A percentile compares a stretch with the other conserved stretches of the same genome.
These are phyloP conservation scores for Spergularia azorica DNA, from an alignment of 179 eudicot species.

Conservation along the genomic window DNA sequence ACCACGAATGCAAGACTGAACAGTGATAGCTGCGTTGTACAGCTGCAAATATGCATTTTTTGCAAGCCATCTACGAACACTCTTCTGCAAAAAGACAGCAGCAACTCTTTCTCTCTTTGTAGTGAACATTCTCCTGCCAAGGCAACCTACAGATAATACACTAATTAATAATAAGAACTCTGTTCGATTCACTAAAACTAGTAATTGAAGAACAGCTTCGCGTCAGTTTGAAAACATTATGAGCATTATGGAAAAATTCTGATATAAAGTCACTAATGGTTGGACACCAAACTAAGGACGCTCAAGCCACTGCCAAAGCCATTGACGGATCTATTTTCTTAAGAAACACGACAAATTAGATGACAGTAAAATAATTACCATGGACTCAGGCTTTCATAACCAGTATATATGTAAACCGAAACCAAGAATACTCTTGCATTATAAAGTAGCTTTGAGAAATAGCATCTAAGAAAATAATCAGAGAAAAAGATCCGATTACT, in stretches of 20 bases:
- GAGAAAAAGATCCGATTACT: not conserved
- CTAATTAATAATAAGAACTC: not conserved
- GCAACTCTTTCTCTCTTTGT: constrained; percentile 58
- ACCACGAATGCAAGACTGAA: constrained; percentile 79
- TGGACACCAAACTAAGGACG: not conserved
- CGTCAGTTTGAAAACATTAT: not conserved
- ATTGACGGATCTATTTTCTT: constrained; percentile 1
- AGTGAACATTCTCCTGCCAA: constrained; percentile 54
- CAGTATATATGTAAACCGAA: not conserved
- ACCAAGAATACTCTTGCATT: not conserved
- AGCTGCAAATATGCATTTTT: constrained; percentile 53
- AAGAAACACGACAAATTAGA: not conserved
- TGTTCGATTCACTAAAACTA: not conserved
- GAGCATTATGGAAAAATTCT: not conserved
- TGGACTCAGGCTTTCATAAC: not conserved
- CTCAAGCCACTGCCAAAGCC: not conserved
- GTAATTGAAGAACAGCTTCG: not conserved
- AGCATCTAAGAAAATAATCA: not conserved
- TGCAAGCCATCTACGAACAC: constrained; percentile 65
- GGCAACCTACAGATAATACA: constrained; percentile 53
- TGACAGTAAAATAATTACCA: not conserved
- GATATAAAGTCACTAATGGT: not conserved
- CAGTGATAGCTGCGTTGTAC: constrained; percentile 41
- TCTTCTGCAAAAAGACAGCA: constrained; percentile 67
- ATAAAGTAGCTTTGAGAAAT: not conserved